phyloP scores from a whole-genome alignment of 495 filamentous ascomycete species.

The Penicilliopsis zonata region DNA sequence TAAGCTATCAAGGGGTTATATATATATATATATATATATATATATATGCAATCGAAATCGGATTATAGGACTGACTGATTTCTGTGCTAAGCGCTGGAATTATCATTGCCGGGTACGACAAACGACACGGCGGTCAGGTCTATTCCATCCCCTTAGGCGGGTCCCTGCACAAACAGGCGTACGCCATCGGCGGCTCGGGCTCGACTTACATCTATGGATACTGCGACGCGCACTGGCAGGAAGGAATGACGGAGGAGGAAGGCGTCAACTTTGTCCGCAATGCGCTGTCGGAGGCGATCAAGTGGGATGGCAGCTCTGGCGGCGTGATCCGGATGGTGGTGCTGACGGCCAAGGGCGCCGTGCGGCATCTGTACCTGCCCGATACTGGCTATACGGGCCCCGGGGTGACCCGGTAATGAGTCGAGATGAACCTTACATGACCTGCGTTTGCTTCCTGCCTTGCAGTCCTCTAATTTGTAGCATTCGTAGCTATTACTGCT shows the following conservation, averaged over 20 bases:
- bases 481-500: no score
- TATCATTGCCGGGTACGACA: slow-evolving; percentile 94
- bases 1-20: no score
- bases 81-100: slow-evolving; percentile 62
- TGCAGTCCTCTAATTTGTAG: no score
- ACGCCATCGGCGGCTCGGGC: slow-evolving; percentile 91
- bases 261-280: slow-evolving; percentile 90
- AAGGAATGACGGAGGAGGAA: slow-evolving; percentile 86
- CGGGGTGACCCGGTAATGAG: slow-evolving; percentile 34
- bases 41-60: not conserved
- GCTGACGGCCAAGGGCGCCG: slow-evolving; percentile 74
- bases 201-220: slow-evolving; percentile 99
- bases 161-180: slow-evolving; percentile 93
- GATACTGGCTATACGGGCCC: slow-evolving; percentile 69
- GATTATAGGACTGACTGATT: slow-evolving; percentile 11
- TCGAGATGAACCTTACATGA: no score
- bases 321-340: slow-evolving; percentile 98
- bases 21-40: no score
- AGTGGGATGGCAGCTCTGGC: slow-evolving; percentile 97
- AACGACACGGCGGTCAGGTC: slow-evolving; percentile 85
- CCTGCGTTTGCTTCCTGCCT: no score
- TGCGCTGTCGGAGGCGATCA: slow-evolving; percentile 84
- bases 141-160: slow-evolving; percentile 96
- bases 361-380: slow-evolving; percentile 81
- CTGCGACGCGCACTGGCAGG: slow-evolving; percentile 93